Base-by-base conservation (phyloP, 768 basidiomycete genomes). In the Hortiboletus flavorubellus region DNA sequence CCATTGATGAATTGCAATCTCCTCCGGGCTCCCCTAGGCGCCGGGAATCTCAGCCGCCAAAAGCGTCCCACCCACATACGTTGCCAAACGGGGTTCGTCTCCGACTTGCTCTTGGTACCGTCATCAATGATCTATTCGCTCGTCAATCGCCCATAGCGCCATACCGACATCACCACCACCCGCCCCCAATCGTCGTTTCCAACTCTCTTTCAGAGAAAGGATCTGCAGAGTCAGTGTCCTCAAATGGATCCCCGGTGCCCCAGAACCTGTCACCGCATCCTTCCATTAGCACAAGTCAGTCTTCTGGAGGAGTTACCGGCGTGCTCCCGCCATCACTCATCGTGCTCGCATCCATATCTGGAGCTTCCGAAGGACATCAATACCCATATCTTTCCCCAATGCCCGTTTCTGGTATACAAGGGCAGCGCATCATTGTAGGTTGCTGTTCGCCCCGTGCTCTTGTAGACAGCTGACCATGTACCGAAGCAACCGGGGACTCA, bases 41-140 rank as follows among this genome's bases (percentile, higher is more conserved):
- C n/a, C 73, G 59, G 58, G 59, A 55, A 39, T 46, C 47, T 23
- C 65, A 51, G 2, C n/a, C 53, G 2, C 12, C 77, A 33, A 62
- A 76, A 41, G 66, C 70, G 26, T 62, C 68, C 4, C 78, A 83
- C 55, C 82, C 80, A 9, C 86, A 89, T 59, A 82, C 76, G 1
- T 72, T 93, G 5, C 91, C 91, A 0, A 91, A 92, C 59, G 89
- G 89, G 12, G 89, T 93, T 35, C 80, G 91, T 7, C 76, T 93
- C 46, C 78, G 91, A 30, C 78, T 93, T 6, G 86, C 86, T 1
- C 74, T 93, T 35, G 83, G 83, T 2, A 86, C 87, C 0, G 82
- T 93, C 51, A 79, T 92, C 69, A 92, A 92, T 59, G 90, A 92
- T 61, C 72, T 93, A 8, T 92, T 92, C 64, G 85, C 87, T 26